These are phyloP conservation scores for Piloderma croceum DNA, from an alignment of 768 basidiomycete genomes.

Conservation along the genomic window DNA sequence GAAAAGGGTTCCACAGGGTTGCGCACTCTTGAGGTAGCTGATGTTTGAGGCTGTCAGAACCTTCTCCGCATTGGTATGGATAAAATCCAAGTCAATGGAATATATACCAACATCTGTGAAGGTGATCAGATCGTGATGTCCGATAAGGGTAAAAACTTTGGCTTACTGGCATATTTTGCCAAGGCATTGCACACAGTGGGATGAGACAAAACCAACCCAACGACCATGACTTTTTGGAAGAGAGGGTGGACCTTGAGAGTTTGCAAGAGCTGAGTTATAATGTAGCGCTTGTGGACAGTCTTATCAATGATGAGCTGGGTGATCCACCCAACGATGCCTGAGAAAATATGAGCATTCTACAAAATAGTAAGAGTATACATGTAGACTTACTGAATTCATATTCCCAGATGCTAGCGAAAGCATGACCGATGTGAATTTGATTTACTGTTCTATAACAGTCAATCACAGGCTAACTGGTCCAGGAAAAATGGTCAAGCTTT, in stretches of 20 bases:
- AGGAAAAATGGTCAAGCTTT: too few species aligned
- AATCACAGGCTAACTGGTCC: too few species aligned
- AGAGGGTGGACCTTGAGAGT: conserved; percentile 12
- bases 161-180: conserved; percentile 23
- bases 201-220: conserved; percentile 30
- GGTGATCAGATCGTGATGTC: too few species aligned
- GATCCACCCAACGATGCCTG: conserved; percentile 27
- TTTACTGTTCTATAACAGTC: too few species aligned
- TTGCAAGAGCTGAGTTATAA: conserved; percentile 27
- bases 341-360: too few species aligned
- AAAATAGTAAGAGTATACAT: not conserved
- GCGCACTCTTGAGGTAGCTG: conserved; percentile 18
- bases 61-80: conserved; percentile 11
- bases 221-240: conserved; percentile 17
- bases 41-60: conserved; percentile 18
- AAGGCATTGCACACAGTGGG: conserved; percentile 24
- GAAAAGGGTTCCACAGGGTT: conserved; percentile 22
- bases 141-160: too few species aligned
- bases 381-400: conserved; percentile 17
- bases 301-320: conserved; percentile 30
- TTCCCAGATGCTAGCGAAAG: conserved; percentile 26
- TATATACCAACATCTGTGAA: too few species aligned
- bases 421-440: conserved; percentile 31
- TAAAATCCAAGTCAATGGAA: conserved; percentile 17
- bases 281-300: conserved; percentile 17